Percentiles rank a stretch among this genome's conserved stretches.
Evolutionary conservation across 1,284 basidiomycete genomes (phyloP).

Genomic region (Cryptococcus sp.): DNA sequence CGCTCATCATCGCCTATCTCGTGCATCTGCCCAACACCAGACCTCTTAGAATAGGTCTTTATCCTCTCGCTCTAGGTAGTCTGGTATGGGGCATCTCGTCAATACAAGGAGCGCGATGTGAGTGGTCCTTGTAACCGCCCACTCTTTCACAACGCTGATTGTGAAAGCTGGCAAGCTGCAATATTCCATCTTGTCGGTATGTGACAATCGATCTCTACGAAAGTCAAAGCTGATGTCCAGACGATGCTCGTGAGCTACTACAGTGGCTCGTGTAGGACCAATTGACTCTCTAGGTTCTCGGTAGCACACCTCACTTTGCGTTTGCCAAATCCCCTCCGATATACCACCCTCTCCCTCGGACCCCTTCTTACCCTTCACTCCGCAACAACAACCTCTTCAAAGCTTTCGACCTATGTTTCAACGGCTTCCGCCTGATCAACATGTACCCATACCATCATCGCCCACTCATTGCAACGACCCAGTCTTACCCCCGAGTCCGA

Average conservation of each 20-base stretch:
- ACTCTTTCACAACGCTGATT: no score
- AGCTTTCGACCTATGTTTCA: not conserved
- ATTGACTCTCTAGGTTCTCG: not conserved
- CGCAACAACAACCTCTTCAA: not conserved
- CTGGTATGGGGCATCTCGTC: not conserved
- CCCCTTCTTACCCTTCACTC: not conserved
- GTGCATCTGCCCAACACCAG: conserved; percentile 4
- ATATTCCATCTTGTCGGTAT: no score
- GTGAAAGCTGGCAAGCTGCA: no score
- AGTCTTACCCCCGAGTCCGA: not conserved
- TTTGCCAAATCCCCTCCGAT: not conserved
- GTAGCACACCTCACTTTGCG: not conserved
- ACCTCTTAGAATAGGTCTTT: not conserved
- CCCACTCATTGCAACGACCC: not conserved
- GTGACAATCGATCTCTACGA: no score
- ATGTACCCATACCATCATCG: not conserved
- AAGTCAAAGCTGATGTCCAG: not conserved
- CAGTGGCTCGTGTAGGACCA: not conserved
- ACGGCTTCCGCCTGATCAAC: not conserved
- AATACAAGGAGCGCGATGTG: not conserved
- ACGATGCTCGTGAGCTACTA: not conserved
- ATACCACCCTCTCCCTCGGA: conserved; percentile 2
- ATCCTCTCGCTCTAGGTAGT: not conserved
- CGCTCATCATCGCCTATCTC: conserved; percentile 2
- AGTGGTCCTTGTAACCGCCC: no score